Percentiles rank a stretch among this genome's conserved stretches.
Evolutionary conservation across 2,329 filamentous ascomycete species (phyloP).

Genomic region (Talaromyces sp.): DNA sequence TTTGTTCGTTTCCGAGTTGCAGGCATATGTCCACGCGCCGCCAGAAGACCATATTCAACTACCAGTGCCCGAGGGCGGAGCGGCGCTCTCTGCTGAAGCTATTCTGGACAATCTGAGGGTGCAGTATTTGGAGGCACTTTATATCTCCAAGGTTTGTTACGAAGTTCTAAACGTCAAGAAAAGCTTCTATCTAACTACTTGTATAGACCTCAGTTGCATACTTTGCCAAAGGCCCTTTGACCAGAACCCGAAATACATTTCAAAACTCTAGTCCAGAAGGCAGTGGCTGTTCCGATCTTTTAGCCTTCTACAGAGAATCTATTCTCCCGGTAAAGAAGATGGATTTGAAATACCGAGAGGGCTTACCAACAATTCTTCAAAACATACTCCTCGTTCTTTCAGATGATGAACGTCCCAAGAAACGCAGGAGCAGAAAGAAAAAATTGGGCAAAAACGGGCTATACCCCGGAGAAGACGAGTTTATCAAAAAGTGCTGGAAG

Average conservation of each 20-base stretch:
- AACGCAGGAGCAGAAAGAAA: slow-evolving; percentile 34
- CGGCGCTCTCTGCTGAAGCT: slow-evolving; percentile 27
- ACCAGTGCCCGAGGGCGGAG: slow-evolving; percentile 11
- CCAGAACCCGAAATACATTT: slow-evolving; percentile 39
- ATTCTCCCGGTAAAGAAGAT: slow-evolving; percentile 41
- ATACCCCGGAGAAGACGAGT: slow-evolving; percentile 39
- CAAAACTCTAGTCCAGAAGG: slow-evolving; percentile 21
- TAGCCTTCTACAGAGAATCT: slow-evolving; percentile 35
- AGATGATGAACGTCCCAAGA: slow-evolving; percentile 30
- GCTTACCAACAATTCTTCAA: slow-evolving; percentile 34
- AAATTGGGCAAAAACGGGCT: slow-evolving; percentile 43
- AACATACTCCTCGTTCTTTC: slow-evolving; percentile 31
- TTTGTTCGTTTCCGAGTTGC: background rate
- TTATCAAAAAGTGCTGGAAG: slow-evolving; percentile 43
- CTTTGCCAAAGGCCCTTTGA: slow-evolving; percentile 46
- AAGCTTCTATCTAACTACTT: slow-evolving; percentile 11
- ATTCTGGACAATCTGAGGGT: slow-evolving; percentile 30
- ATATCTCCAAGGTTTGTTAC: slow-evolving; percentile 34
- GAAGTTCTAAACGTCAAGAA: background rate
- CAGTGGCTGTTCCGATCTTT: slow-evolving; percentile 21
- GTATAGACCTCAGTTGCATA: slow-evolving; percentile 43
- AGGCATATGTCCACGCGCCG: slow-evolving; percentile 3
- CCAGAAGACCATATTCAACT: slow-evolving; percentile 15
- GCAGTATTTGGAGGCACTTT: slow-evolving; percentile 39
- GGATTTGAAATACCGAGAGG: slow-evolving; percentile 42